Conservation (phyloP, 75 land plant genomes). For the Isoetes taiwanensis region DNA sequence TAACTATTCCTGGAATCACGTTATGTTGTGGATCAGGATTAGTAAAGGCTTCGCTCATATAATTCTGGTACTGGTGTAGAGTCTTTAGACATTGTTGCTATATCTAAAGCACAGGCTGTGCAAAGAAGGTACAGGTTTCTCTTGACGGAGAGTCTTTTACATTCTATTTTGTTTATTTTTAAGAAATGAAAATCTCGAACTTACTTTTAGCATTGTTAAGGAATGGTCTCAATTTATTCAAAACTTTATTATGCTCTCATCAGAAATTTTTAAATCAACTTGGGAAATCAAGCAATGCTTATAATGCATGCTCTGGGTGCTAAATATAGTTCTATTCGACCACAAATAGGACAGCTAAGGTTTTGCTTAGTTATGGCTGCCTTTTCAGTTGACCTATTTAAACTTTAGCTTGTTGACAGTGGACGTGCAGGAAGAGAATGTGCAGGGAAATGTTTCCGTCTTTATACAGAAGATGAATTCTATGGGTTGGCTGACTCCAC, state of each 20-base stretch:
- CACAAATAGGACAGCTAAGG: neutral
- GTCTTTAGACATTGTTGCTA: slow-evolving; percentile 58
- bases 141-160: too few species aligned
- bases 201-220: too few species aligned
- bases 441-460: slow-evolving; percentile 84
- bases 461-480: slow-evolving; percentile 72
- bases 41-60: slow-evolving; percentile 82
- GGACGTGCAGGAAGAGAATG: slow-evolving; percentile 98
- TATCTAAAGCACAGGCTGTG: slow-evolving; percentile 90
- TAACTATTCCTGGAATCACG: slow-evolving; percentile 93
- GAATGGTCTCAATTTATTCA: too few species aligned
- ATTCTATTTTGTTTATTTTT: too few species aligned
- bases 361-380: neutral
- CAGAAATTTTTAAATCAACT: too few species aligned
- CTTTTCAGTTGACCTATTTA: too few species aligned
- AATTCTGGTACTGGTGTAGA: slow-evolving; percentile 72
- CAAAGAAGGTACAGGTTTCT: slow-evolving; percentile 99
- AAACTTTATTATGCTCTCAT: too few species aligned
- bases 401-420: slow-evolving; percentile 31
- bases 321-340: too few species aligned
- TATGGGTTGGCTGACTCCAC: slow-evolving; percentile 56
- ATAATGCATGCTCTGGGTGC: too few species aligned
- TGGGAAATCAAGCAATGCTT: neutral
- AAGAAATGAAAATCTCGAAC: too few species aligned
- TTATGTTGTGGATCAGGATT: slow-evolving; percentile 89